Evolutionary conservation across 768 basidiomycete species (phyloP).

Genomic region (Tricholomella constricta): DNA sequence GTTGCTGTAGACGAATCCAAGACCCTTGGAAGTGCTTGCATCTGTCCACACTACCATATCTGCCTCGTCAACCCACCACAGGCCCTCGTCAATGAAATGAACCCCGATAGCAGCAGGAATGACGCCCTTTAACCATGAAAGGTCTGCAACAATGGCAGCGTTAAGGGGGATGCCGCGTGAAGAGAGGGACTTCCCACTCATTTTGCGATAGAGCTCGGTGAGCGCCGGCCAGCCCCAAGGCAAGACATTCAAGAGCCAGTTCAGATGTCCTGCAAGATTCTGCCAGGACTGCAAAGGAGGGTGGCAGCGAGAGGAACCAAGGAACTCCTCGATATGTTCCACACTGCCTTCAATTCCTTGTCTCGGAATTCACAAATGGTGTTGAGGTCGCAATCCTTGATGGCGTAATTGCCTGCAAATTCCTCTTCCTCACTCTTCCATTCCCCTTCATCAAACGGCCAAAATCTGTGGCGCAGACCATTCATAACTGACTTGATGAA

Average conservation of each 20-base stretch:
- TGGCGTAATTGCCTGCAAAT: neutral
- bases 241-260: slow-evolving; percentile 36
- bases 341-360: slow-evolving; percentile 7
- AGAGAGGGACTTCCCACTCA: neutral
- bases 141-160: neutral
- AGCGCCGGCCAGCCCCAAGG: slow-evolving; percentile 17
- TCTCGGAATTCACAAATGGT: slow-evolving; percentile 7
- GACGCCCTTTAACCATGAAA: neutral
- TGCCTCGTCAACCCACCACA: slow-evolving; percentile 18
- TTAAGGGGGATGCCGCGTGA: neutral
- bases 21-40: slow-evolving; percentile 13
- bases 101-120: slow-evolving; percentile 15
- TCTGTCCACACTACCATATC: slow-evolving; percentile 26
- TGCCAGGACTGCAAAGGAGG: slow-evolving; percentile 28
- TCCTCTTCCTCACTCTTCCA: neutral
- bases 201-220: slow-evolving; percentile 16
- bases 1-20: slow-evolving; percentile 13
- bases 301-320: neutral
- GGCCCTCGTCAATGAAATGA: slow-evolving; percentile 11
- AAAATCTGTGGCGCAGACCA: slow-evolving; percentile 6
- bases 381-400: neutral
- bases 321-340: neutral
- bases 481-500: slow-evolving; percentile 10
- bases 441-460: slow-evolving; percentile 3
- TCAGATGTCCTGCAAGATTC: slow-evolving; percentile 30